Conservation (phyloP, 2,329 filamentous ascomycete species). For the Aspergillus tanneri region DNA sequence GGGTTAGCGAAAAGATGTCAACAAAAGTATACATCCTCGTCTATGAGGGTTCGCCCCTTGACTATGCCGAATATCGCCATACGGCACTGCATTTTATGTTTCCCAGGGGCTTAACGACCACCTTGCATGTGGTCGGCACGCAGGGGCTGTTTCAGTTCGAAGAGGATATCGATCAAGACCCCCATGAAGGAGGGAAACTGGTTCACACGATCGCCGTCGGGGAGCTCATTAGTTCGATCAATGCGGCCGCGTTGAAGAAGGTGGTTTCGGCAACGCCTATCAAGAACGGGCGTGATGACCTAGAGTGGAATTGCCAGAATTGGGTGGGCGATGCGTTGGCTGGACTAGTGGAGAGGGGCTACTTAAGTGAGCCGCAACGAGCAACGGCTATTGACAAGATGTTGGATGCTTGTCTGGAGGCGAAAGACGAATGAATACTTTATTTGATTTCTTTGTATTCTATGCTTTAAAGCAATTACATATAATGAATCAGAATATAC, state of each 20-base stretch:
- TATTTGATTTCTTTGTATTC: not conserved
- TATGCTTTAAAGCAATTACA: not conserved
- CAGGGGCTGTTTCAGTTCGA: constrained; percentile 29
- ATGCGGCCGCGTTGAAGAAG: constrained; percentile 17
- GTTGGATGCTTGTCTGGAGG: constrained; percentile 30
- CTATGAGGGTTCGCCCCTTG: constrained; percentile 29
- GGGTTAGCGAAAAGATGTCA: constrained; percentile 19
- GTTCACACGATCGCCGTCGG: constrained; percentile 18
- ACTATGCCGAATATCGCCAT: constrained; percentile 33
- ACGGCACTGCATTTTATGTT: constrained; percentile 29
- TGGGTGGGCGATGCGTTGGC: constrained; percentile 32
- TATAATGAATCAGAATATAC: too few relatives aligned
- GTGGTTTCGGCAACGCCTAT: constrained; percentile 23
- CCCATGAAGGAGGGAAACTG: constrained; percentile 14
- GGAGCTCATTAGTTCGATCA: constrained; percentile 11
- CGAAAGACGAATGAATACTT: constrained; percentile 22
- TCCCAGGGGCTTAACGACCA: constrained; percentile 14
- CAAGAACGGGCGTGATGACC: constrained; percentile 22
- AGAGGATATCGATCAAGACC: constrained; percentile 15
- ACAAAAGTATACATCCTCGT: constrained; percentile 26
- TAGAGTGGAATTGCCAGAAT: constrained; percentile 36
- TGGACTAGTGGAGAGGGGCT: constrained; percentile 23
- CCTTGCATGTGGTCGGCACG: constrained; percentile 27
- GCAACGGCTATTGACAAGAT: constrained; percentile 26
- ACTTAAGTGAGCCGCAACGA: constrained; percentile 20